Base-by-base conservation (phyloP, 2,329 filamentous ascomycete genomes). In the Bretziella fagacearum region DNA sequence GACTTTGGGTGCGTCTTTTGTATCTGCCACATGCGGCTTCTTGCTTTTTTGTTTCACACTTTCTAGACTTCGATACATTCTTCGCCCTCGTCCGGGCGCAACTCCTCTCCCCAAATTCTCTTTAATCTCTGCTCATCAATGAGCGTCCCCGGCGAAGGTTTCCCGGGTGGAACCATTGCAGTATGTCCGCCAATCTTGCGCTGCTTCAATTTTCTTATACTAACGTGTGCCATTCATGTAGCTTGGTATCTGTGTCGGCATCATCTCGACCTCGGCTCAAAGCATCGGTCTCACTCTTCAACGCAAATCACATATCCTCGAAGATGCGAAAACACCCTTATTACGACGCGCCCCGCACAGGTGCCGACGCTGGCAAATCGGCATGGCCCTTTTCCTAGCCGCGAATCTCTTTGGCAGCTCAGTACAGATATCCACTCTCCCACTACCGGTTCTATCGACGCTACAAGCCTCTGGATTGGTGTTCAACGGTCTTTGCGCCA, bases 401-500 rank as follows among this genome's bases (percentile, higher is more conserved):
- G 84, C 91, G 52, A 98, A 98, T 61, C 72, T 98, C 48, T 71
- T 96, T 47, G 91, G 91, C 51, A 95, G 87, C 65, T 89, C 85
- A 30, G 91, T 98, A 50, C 91, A 98, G 64, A 96, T 98, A 60
- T 95, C 91, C 25, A 95, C 89, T 1, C 70, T 98, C 37, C 91
- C 91, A 13, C 70, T 98, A 18, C 91, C 91, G 17, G 86, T 98
- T 4, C 74, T 98, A 27, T 96, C 89, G 48, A 95, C 91, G 1
- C 69, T 98, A 30, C 91, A 98, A 65, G 89, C 89, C 15, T 93
- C 89, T 3, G 91, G 91, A 37, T 72, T 98, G 47, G 91, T 98
- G 52, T 98, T 98, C 71, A 98, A 98, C 68, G 94, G 89, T 49
- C 85, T 96, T 62, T 94, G 93, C 70, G 91, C 91, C 52, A 93